Percentiles rank a stretch among this genome's conserved stretches.
Conservation (phyloP, 2,329 filamentous ascomycete species). For the Microcyclospora pomicola region DNA sequence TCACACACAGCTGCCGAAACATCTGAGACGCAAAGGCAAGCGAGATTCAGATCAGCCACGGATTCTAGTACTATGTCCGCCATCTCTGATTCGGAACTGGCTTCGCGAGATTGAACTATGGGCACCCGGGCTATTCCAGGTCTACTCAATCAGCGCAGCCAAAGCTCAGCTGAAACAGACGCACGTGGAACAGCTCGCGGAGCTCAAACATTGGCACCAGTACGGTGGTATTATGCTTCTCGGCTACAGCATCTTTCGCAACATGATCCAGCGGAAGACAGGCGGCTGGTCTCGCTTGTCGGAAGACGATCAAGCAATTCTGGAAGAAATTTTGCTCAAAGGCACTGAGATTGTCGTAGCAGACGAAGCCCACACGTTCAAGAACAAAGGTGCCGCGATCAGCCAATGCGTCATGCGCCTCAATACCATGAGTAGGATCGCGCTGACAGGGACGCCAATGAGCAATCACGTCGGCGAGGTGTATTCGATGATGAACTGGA, state of each 20-base stretch:
- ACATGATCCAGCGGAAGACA: slow-evolving; percentile 28
- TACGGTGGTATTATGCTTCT: slow-evolving; percentile 62
- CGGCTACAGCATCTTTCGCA: slow-evolving; percentile 57
- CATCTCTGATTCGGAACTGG: slow-evolving; percentile 71
- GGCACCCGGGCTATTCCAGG: slow-evolving; percentile 42
- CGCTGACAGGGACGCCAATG: slow-evolving; percentile 74
- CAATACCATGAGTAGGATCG: slow-evolving; percentile 57
- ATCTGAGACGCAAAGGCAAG: slow-evolving; percentile 31
- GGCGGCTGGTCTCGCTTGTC: slow-evolving; percentile 14
- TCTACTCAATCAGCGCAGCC: slow-evolving; percentile 29
- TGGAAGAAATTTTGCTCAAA: slow-evolving; percentile 39
- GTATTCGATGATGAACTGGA: slow-evolving; percentile 77
- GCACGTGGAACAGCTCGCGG: slow-evolving; percentile 4
- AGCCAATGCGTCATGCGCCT: slow-evolving; percentile 45
- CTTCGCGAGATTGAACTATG: slow-evolving; percentile 60
- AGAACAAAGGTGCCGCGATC: slow-evolving; percentile 46
- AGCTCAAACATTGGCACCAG: slow-evolving; percentile 46
- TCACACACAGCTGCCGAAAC: slow-evolving; percentile 51
- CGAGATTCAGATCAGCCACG: slow-evolving; percentile 36
- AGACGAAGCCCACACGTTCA: slow-evolving; percentile 74
- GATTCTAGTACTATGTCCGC: slow-evolving; percentile 62
- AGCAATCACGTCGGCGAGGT: slow-evolving; percentile 77
- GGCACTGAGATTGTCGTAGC: slow-evolving; percentile 61
- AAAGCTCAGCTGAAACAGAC: slow-evolving; percentile 26
- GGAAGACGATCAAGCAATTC: slow-evolving; percentile 25